Evolutionary conservation across 1,139 yeast genomes (phyloP), one percentile per base, ranked within the genome.

Genomic region (Kluyveromyces sp.): DNA sequence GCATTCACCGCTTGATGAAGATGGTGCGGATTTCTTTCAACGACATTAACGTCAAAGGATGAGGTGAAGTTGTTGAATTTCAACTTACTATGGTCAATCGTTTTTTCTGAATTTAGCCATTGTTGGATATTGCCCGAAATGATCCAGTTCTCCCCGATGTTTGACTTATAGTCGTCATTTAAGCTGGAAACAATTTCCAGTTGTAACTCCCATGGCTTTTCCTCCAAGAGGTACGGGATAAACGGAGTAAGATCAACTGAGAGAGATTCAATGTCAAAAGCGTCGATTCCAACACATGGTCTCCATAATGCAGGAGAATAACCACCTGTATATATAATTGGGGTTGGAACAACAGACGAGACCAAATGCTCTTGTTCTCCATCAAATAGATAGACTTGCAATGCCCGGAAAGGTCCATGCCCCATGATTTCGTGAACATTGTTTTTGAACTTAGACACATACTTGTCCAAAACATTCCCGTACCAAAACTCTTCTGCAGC

Each of bases 401-500:
- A 66, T 15, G 73, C 63, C 47, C 87, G 68, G 33, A 77, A 66
- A 1, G 87, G 84, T 0, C 86, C 94, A 56, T 78, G 82, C 4
- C 83, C 83, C 13, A 63, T 57, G 25, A 73, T 67, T 20, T 66
- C 62, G 41, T 69, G 71, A 15, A 72, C 71, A 34, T 65, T 57
- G 4, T 57, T 56, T 3, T 55, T 55, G 48, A 75, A 77, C 9
- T 61, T 53, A 26, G 65, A 55, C 16, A 66, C 66, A 51, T 64
- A 71, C 37, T 68, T 63, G 48, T 80, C 83, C 42, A 80, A 53
- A 15, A 77, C 74, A 54, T 83, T 81, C 12, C 78, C 64, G 63
- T 82, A 86, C 94, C 94, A 86, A 57, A 83, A 83, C 63, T 87
- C 95, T 60, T 86, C 95, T 34, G 75, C 78, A 1, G 80, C 80